These are phyloP conservation scores for Chaetomium globosum DNA, from an alignment of 2,329 filamentous ascomycete species.

Conservation along the genomic window DNA sequence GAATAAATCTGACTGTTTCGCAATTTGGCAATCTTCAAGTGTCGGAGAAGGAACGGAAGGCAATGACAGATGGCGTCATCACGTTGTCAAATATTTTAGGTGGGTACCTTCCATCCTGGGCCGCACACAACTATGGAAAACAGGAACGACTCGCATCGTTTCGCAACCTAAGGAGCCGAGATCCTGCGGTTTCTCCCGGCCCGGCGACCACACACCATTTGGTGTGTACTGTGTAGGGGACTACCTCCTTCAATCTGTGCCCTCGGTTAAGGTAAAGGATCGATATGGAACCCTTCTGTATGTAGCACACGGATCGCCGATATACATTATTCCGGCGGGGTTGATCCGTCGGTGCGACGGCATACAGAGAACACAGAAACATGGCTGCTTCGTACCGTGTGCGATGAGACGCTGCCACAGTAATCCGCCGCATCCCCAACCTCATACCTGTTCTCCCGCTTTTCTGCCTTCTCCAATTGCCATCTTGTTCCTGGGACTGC, in stretches of 20 bases:
- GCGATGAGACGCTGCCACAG: slow-evolving; percentile 25
- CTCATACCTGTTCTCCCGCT: slow-evolving; percentile 27
- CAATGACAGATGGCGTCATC: neutral
- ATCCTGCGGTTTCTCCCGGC: neutral
- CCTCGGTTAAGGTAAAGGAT: neutral
- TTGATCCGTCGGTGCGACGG: slow-evolving; percentile 35
- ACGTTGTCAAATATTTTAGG: neutral
- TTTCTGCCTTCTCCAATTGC: slow-evolving; percentile 20
- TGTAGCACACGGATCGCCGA: neutral
- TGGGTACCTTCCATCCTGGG: neutral
- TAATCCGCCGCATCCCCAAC: slow-evolving; percentile 19
- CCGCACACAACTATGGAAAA: neutral
- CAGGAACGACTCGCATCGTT: neutral
- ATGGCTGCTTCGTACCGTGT: slow-evolving; percentile 26
- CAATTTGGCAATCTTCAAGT: neutral
- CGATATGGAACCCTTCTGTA: neutral
- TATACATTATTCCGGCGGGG: slow-evolving; percentile 11
- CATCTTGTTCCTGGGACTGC: neutral
- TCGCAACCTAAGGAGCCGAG: neutral
- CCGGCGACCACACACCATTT: too few species aligned
- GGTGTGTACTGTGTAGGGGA: too few species aligned
- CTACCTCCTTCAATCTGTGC: neutral
- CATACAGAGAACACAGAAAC: slow-evolving; percentile 12
- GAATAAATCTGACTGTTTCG: too few species aligned
- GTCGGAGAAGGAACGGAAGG: neutral